phyloP scores from a whole-genome alignment of 2,329 filamentous ascomycete genomes.

The Penicillium olsonii region DNA sequence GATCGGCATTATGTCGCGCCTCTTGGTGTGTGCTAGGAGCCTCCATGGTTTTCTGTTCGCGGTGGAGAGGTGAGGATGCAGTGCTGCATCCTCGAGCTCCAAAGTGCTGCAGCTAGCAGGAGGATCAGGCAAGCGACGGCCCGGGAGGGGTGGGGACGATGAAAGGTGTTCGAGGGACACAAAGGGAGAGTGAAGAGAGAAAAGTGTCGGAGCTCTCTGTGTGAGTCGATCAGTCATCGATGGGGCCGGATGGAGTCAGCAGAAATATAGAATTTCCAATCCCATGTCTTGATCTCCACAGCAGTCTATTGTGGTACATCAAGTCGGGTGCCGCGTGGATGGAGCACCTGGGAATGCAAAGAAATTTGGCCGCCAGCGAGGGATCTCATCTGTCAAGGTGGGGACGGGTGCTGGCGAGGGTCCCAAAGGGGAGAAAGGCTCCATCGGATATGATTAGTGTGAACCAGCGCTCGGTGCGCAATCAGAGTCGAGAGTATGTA shows the following conservation, averaged over 20 bases:
- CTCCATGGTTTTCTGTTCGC: slow-evolving; percentile 18
- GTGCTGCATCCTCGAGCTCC: slow-evolving; percentile 15
- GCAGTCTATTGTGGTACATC: slow-evolving; percentile 1
- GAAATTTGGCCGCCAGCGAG: slow-evolving; percentile 1
- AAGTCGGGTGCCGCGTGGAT: slow-evolving; percentile 1
- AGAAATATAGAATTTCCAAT: slow-evolving; percentile 9
- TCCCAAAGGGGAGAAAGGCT: slow-evolving; percentile 8
- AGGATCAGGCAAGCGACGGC: background rate
- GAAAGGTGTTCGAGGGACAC: background rate
- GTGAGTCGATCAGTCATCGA: slow-evolving; percentile 6
- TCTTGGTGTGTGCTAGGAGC: slow-evolving; percentile 6
- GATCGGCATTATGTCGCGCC: slow-evolving; percentile 30
- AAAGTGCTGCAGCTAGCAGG: background rate
- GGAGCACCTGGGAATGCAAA: background rate
- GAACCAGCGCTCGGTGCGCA: slow-evolving; percentile 4
- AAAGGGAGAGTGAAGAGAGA: background rate
- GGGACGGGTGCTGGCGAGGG: slow-evolving; percentile 8
- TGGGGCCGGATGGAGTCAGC: background rate
- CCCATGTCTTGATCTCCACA: slow-evolving; percentile 7
- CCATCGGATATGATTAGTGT: slow-evolving; percentile 14
- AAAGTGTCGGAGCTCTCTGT: background rate
- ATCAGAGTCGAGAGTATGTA: slow-evolving; percentile 11
- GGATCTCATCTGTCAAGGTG: slow-evolving; percentile 16
- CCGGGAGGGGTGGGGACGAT: background rate
- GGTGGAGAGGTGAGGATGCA: slow-evolving; percentile 6